A percentile compares a stretch with the other conserved stretches of the same genome.
Conservation (phyloP, 495 filamentous ascomycete genomes). For the Penicillium flavigenum region DNA sequence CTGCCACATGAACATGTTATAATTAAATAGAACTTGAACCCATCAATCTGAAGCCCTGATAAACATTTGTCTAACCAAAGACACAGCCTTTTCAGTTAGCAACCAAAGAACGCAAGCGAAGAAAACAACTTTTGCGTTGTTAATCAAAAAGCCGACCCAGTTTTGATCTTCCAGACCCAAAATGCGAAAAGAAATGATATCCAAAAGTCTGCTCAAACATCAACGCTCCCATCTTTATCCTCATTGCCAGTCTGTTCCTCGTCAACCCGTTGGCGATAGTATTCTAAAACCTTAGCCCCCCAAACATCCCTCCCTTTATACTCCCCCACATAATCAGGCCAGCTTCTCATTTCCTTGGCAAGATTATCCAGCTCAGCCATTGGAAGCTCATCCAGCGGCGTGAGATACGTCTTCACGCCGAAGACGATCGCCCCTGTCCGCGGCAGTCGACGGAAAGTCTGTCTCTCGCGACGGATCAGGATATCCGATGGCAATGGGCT, state of each 20-base stretch:
- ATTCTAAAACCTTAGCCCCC: conserved; percentile 47
- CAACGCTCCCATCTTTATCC: conserved; percentile 22
- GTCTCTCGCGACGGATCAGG: conserved; percentile 53
- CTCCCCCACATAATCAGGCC: conserved; percentile 51
- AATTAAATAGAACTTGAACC: conserved; percentile 2
- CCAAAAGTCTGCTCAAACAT: conserved; percentile 19
- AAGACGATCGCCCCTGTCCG: conserved; percentile 51
- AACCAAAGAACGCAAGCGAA: conserved; percentile 1
- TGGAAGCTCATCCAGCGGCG: conserved; percentile 46
- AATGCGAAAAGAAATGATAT: conserved; percentile 17
- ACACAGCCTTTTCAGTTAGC: background rate
- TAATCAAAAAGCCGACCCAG: conserved; percentile 38
- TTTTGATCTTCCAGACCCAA: conserved; percentile 28
- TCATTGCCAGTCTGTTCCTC: conserved; percentile 4
- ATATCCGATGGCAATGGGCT: conserved; percentile 42
- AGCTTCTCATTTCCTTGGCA: conserved; percentile 49
- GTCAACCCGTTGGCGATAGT: conserved; percentile 33
- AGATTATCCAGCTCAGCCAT: conserved; percentile 46
- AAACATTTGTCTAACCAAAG: background rate
- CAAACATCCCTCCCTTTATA: conserved; percentile 56
- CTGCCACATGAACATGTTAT: background rate
- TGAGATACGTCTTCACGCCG: conserved; percentile 55
- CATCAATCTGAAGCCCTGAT: background rate
- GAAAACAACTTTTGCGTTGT: conserved; percentile 21
- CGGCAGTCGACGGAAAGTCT: conserved; percentile 54